Percentiles rank a stretch among this genome's conserved stretches.
These are phyloP conservation scores for Coleophoma crateriformis DNA, from an alignment of 2,329 filamentous ascomycete species.

Conservation along the genomic window DNA sequence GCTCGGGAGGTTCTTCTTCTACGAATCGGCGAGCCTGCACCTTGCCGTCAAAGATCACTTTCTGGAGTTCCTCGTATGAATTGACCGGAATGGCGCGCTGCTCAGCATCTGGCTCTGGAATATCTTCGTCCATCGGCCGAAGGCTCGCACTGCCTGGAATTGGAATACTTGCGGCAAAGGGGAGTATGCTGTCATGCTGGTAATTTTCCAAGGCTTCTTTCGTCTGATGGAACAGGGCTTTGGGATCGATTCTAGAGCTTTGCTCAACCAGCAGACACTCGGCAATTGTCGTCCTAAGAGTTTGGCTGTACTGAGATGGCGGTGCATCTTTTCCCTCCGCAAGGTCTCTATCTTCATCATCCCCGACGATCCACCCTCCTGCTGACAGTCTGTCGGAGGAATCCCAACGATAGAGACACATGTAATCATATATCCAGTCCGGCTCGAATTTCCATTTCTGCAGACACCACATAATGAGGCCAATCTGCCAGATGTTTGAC, in stretches of 20 bases:
- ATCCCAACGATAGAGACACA: neutral
- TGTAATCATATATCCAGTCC: neutral
- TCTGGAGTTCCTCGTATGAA: no score
- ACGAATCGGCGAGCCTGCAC: no score
- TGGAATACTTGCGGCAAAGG: no score
- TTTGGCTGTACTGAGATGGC: neutral
- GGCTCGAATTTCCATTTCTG: neutral
- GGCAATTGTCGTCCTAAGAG: neutral
- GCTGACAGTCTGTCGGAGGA: neutral
- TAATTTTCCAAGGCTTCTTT: no score
- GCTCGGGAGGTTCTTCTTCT: no score
- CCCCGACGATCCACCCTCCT: neutral
- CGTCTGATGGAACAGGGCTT: neutral
- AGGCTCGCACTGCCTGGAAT: no score
- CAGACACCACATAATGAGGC: neutral
- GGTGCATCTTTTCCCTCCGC: neutral
- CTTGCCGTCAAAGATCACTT: no score
- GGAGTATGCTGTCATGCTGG: no score
- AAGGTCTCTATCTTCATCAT: neutral
- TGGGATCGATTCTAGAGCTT: neutral
- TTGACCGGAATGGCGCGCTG: no score
- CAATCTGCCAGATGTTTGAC: neutral
- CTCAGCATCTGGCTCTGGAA: no score
- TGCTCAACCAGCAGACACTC: neutral
- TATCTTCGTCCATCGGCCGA: no score